Evolutionary conservation across 208 protist species (phyloP).

Genomic region (Blastocrithidia nonstop): DNA sequence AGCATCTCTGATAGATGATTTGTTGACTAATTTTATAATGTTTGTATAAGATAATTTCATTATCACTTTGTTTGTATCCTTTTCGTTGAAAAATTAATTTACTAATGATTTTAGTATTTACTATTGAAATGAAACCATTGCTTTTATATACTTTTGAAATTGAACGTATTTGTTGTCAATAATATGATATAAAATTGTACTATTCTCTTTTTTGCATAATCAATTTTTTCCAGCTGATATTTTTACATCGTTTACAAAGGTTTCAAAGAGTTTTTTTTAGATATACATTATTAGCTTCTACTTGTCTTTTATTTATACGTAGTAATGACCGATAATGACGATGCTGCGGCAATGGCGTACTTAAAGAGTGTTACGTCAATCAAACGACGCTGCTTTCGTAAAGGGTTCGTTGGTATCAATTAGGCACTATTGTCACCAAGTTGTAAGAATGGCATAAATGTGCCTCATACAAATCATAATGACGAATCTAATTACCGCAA

Average conservation of each 20-base stretch:
- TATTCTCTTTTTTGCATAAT: neutral
- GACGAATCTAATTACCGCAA: too few species aligned
- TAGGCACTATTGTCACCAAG: too few species aligned
- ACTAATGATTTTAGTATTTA: neutral
- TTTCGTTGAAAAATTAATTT: neutral
- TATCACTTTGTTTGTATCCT: neutral
- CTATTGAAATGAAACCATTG: neutral
- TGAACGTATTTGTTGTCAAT: too few species aligned
- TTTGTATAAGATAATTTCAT: neutral
- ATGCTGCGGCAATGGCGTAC: conserved; percentile 11
- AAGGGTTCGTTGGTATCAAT: too few species aligned
- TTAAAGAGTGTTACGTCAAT: conserved; percentile 11
- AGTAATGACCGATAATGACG: conserved; percentile 2
- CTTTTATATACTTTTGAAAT: neutral
- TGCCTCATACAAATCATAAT: too few species aligned
- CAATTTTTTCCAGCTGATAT: neutral
- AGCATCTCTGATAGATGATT: neutral
- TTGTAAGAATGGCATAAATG: too few species aligned
- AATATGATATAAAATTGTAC: neutral
- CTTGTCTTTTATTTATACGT: neutral
- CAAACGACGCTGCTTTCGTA: conserved; percentile 11
- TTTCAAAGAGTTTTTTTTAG: neutral
- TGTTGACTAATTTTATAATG: neutral
- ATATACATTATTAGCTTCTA: neutral
- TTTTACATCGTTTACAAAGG: neutral